phyloP scores from a whole-genome alignment of 495 filamentous ascomycete genomes.

The Xylaria curta region DNA sequence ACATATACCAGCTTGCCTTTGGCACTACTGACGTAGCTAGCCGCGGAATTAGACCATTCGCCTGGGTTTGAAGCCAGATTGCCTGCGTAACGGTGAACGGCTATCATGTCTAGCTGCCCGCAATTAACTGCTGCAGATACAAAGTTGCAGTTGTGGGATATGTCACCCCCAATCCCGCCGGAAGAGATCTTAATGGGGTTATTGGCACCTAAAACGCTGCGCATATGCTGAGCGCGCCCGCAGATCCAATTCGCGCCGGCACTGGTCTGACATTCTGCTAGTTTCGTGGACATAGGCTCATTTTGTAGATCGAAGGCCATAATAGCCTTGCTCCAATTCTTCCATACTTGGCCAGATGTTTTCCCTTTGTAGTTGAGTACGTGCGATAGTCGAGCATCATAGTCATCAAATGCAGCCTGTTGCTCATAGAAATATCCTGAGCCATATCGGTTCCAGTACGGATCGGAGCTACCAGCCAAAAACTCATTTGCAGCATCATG shows the following conservation, averaged over 20 bases:
- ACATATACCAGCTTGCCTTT: conserved; percentile 39
- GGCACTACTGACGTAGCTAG: conserved; percentile 27
- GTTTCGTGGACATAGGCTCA: conserved; percentile 42
- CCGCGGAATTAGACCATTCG: conserved; percentile 29
- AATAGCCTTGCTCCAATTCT: conserved; percentile 44
- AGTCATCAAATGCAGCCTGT: conserved; percentile 37
- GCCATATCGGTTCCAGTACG: conserved; percentile 40
- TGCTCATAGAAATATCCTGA: conserved; percentile 42
- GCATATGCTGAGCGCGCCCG: conserved; percentile 38
- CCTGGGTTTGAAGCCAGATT: conserved; percentile 23
- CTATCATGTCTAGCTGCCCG: conserved; percentile 36
- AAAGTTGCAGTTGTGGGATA: conserved; percentile 36
- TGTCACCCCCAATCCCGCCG: conserved; percentile 39
- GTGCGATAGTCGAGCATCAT: conserved; percentile 41
- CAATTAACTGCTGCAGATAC: conserved; percentile 32
- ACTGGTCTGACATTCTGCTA: conserved; percentile 32
- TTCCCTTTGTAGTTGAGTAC: conserved; percentile 45
- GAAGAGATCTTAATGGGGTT: conserved; percentile 39
- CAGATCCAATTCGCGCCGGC: conserved; percentile 45
- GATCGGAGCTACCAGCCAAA: conserved; percentile 26
- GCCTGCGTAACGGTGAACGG: conserved; percentile 38
- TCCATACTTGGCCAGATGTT: conserved; percentile 42
- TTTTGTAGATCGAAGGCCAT: conserved; percentile 51
- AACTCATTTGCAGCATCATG: conserved; percentile 39
- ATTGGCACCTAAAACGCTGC: conserved; percentile 25